Evolutionary conservation across 306 rosid genomes (phyloP).

Genomic region (Crotalaria pallida): DNA sequence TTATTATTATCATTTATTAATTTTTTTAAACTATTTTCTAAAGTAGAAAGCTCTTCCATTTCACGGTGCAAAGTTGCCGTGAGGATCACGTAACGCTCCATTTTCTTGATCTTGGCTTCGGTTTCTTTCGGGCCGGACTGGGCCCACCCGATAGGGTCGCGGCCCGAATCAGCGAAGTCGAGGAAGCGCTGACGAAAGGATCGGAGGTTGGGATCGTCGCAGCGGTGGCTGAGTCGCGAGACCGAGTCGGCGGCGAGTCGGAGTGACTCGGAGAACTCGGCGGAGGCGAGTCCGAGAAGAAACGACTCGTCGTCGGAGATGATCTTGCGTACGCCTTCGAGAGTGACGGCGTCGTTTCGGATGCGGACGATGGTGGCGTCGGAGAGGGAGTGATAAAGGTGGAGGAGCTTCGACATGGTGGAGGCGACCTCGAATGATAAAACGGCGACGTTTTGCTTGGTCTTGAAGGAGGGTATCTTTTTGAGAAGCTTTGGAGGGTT

Average conservation of each 20-base stretch:
- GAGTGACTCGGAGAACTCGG: slow-evolving; percentile 59
- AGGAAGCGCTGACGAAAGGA: slow-evolving; percentile 36
- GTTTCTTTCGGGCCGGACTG: slow-evolving; percentile 48
- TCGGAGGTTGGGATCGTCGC: slow-evolving; percentile 34
- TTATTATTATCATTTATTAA: slow-evolving; percentile 18
- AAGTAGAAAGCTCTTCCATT: slow-evolving; percentile 58
- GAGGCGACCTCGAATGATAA: slow-evolving; percentile 80
- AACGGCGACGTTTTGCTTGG: slow-evolving; percentile 47
- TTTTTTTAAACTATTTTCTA: slow-evolving; percentile 54
- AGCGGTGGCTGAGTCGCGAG: slow-evolving; percentile 38
- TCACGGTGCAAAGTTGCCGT: slow-evolving; percentile 64
- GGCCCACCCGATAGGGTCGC: slow-evolving; percentile 57
- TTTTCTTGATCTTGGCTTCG: slow-evolving; percentile 53
- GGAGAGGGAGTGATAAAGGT: slow-evolving; percentile 71
- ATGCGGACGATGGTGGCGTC: slow-evolving; percentile 56
- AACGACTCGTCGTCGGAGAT: slow-evolving; percentile 74
- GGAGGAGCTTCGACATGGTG: slow-evolving; percentile 83
- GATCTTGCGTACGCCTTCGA: slow-evolving; percentile 71
- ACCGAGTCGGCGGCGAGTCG: slow-evolving; percentile 47
- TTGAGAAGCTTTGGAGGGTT: slow-evolving; percentile 32
- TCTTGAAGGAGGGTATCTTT: slow-evolving; percentile 35
- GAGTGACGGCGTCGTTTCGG: slow-evolving; percentile 57
- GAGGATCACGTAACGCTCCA: slow-evolving; percentile 66
- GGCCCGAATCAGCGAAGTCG: slow-evolving; percentile 64
- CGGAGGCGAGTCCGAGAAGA: slow-evolving; percentile 68